Conservation (phyloP, 2,329 filamentous ascomycete species). For the Berkeleyomyces basicola region DNA sequence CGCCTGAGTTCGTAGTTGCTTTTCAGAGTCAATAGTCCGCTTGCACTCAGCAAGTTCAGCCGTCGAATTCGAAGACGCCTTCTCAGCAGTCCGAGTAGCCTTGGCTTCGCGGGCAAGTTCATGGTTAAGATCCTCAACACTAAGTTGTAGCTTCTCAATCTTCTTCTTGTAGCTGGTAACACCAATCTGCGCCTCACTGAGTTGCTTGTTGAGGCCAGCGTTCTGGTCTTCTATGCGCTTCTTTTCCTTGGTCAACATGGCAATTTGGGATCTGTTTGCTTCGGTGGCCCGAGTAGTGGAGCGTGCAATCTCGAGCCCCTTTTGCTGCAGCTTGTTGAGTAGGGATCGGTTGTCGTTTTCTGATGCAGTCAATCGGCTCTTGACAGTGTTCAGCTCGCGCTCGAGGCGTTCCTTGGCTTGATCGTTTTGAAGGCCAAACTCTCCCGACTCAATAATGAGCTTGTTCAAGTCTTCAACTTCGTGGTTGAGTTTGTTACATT, state of each 20-base stretch:
- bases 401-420: slow-evolving; percentile 89
- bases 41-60: slow-evolving; percentile 80
- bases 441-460: slow-evolving; percentile 74
- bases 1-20: slow-evolving; percentile 68
- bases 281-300: slow-evolving; percentile 77
- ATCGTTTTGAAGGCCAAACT: slow-evolving; percentile 78
- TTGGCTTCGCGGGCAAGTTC: slow-evolving; percentile 84
- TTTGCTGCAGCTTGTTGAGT: slow-evolving; percentile 95
- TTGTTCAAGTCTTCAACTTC: slow-evolving; percentile 77
- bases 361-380: slow-evolving; percentile 74
- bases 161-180: slow-evolving; percentile 82
- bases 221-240: slow-evolving; percentile 67
- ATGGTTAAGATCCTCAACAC: slow-evolving; percentile 80
- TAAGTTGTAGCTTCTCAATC: slow-evolving; percentile 79
- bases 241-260: slow-evolving; percentile 69
- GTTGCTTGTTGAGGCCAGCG: slow-evolving; percentile 61
- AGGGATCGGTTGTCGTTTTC: slow-evolving; percentile 92
- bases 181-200: slow-evolving; percentile 69
- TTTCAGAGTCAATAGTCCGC: slow-evolving; percentile 76
- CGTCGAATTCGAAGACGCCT: slow-evolving; percentile 61
- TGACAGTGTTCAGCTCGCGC: slow-evolving; percentile 77
- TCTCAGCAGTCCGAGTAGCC: slow-evolving; percentile 76
- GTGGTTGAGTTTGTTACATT: slow-evolving; percentile 57
- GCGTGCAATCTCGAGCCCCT: slow-evolving; percentile 87
- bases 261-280: slow-evolving; percentile 59